Conservation (phyloP, 305 asterid genomes). For the Striga hermonthica region DNA sequence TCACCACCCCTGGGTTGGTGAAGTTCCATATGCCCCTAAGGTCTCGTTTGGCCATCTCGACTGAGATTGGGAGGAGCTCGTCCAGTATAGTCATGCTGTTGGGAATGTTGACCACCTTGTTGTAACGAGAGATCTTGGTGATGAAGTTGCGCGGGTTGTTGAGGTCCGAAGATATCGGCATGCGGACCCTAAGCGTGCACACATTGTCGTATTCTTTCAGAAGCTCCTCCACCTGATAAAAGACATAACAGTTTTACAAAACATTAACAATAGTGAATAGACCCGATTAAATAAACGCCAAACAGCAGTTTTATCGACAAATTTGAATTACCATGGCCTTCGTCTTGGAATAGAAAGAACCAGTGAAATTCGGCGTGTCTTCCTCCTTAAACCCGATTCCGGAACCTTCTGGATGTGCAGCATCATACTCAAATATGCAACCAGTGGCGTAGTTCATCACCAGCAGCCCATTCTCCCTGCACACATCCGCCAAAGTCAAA, state of each 20-base stretch:
- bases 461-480: conserved; percentile 56
- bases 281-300: not conserved
- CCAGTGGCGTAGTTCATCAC: conserved; percentile 74
- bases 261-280: conserved; percentile 23
- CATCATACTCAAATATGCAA: conserved; percentile 30
- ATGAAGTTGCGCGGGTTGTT: conserved; percentile 69
- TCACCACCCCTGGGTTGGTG: conserved; percentile 67
- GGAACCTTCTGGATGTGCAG: too few relatives aligned
- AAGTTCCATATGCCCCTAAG: conserved; percentile 66
- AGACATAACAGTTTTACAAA: conserved; percentile 13
- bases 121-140: conserved; percentile 58
- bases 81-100: conserved; percentile 74
- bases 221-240: conserved; percentile 61
- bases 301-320: too few relatives aligned
- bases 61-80: conserved; percentile 68
- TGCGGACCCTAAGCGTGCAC: conserved; percentile 66
- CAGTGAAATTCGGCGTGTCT: conserved; percentile 44
- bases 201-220: conserved; percentile 63
- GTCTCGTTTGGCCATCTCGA: conserved; percentile 71
- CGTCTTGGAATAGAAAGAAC: conserved; percentile 77
- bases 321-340: conserved; percentile 56
- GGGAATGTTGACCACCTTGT: conserved; percentile 69
- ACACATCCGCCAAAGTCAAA: conserved; percentile 62
- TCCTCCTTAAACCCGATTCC: too few relatives aligned
- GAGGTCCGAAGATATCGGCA: conserved; percentile 69